Conservation (phyloP, 179 eudicot genomes). For the Spinacia oleracea region DNA sequence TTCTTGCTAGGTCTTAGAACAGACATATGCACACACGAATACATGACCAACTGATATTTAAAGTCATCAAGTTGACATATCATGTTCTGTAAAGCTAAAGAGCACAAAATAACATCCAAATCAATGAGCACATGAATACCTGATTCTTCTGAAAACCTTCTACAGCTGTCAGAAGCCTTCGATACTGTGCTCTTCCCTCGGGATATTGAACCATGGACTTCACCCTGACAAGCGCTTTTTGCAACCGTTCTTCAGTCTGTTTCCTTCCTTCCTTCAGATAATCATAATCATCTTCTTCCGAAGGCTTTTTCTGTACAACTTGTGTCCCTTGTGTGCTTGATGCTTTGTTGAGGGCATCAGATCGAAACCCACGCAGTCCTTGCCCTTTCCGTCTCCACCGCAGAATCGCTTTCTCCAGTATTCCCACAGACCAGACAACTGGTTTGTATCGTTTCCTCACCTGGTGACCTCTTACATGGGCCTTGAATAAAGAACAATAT, state of each 20-base stretch:
- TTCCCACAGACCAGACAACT: slow-evolving; percentile 85
- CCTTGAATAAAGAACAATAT: slow-evolving; percentile 40
- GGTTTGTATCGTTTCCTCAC: slow-evolving; percentile 76
- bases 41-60: not conserved
- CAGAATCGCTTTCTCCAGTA: slow-evolving; percentile 81
- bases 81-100: not conserved
- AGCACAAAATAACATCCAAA: not conserved
- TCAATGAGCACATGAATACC: slow-evolving; percentile 30
- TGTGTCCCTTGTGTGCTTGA: slow-evolving; percentile 18
- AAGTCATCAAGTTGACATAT: not conserved
- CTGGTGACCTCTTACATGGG: slow-evolving; percentile 91
- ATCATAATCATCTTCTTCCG: slow-evolving; percentile 69
- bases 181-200: slow-evolving; percentile 79
- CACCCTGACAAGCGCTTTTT: slow-evolving; percentile 78
- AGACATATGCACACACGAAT: not conserved
- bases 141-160: slow-evolving; percentile 50
- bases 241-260: slow-evolving; percentile 64
- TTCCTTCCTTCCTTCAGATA: slow-evolving; percentile 68
- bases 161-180: slow-evolving; percentile 60
- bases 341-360: slow-evolving; percentile 32
- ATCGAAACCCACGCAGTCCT: slow-evolving; percentile 77
- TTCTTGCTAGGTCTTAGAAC: not conserved
- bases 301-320: slow-evolving; percentile 26
- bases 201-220: slow-evolving; percentile 87
- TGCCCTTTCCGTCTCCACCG: slow-evolving; percentile 85